phyloP scores from a whole-genome alignment of 2,329 filamentous ascomycete species.

The Epichloe amarillans region DNA sequence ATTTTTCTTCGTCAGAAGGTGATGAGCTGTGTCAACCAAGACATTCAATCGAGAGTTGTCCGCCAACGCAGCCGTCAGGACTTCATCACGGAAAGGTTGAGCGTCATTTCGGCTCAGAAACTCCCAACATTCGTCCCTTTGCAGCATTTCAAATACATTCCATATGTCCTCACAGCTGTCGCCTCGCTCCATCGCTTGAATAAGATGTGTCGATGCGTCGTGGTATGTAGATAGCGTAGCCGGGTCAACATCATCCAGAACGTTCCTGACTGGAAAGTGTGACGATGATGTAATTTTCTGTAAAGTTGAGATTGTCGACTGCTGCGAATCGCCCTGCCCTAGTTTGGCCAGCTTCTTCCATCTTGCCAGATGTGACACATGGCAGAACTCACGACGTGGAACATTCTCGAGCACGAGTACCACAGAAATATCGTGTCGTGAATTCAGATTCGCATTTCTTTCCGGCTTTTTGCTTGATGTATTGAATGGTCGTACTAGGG shows the following conservation, averaged over 20 bases:
- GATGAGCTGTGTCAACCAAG: slow-evolving; percentile 14
- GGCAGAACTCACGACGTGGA: neutral
- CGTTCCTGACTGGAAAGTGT: neutral
- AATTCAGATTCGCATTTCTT: neutral
- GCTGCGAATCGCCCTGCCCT: slow-evolving; percentile 6
- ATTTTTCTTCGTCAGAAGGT: slow-evolving; percentile 23
- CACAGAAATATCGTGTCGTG: neutral
- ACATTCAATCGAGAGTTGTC: slow-evolving; percentile 13
- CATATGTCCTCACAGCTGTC: slow-evolving; percentile 15
- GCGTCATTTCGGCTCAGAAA: slow-evolving; percentile 13
- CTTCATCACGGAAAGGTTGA: slow-evolving; percentile 15
- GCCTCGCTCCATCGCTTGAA: slow-evolving; percentile 10
- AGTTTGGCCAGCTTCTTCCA: slow-evolving; percentile 10
- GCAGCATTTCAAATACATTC: slow-evolving; percentile 14
- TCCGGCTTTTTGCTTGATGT: neutral
- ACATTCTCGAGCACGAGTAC: neutral
- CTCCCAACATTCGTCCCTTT: slow-evolving; percentile 6
- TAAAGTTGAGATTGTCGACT: neutral
- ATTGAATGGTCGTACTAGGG: slow-evolving; percentile 8
- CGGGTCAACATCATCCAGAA: neutral
- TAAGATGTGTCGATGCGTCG: slow-evolving; percentile 10
- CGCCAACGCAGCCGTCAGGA: slow-evolving; percentile 17
- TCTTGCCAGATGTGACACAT: slow-evolving; percentile 5
- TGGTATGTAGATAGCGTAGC: slow-evolving; percentile 6
- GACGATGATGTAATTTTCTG: neutral